A percentile compares a stretch with the other conserved stretches of the same genome.
Evolutionary conservation across 2,329 filamentous ascomycete genomes (phyloP).

Genomic region (Corniculantispora saksenae): DNA sequence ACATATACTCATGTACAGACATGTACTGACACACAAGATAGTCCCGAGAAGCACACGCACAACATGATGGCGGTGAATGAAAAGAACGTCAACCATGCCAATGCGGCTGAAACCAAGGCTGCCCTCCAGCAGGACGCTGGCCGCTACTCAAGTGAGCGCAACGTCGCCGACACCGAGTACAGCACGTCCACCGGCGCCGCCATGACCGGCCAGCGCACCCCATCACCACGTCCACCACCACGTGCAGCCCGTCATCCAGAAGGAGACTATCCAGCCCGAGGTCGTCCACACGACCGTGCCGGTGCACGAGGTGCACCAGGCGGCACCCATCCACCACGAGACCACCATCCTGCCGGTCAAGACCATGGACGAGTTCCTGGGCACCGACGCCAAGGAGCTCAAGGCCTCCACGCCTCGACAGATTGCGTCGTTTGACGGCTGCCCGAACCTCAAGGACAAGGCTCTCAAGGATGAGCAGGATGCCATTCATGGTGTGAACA

Average conservation of each 20-base stretch:
- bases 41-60: constrained; percentile 63
- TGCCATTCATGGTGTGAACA: neutral
- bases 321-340: constrained; percentile 65
- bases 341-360: constrained; percentile 65
- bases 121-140: constrained; percentile 53
- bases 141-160: constrained; percentile 31
- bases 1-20: neutral
- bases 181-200: constrained; percentile 28
- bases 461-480: constrained; percentile 10
- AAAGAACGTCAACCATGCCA: constrained; percentile 61
- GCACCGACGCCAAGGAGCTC: constrained; percentile 45
- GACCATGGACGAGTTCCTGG: constrained; percentile 62
- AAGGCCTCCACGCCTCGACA: constrained; percentile 54
- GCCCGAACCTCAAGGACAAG: constrained; percentile 44
- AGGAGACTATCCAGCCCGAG: constrained; percentile 66
- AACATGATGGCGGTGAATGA: constrained; percentile 61
- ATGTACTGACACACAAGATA: constrained; percentile 19
- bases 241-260: constrained; percentile 70
- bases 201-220: constrained; percentile 32
- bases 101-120: constrained; percentile 47
- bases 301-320: constrained; percentile 71
- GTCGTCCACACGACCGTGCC: constrained; percentile 72
- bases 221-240: constrained; percentile 62
- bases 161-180: constrained; percentile 33
- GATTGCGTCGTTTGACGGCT: constrained; percentile 62